Evolutionary conservation across 495 filamentous ascomycete species (phyloP).

Genomic region (Hamigera avellanea): DNA sequence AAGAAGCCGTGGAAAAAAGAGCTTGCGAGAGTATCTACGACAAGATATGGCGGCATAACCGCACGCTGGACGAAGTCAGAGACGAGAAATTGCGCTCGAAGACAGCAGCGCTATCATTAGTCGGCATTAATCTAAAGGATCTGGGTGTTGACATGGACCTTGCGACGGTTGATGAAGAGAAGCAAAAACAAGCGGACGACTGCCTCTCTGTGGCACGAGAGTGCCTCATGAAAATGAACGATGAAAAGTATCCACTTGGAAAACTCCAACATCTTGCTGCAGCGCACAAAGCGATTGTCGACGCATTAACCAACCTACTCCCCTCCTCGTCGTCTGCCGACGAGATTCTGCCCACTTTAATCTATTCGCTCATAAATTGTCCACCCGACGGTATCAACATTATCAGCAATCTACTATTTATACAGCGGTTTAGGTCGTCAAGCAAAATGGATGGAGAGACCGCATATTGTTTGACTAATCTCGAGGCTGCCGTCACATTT

Average conservation of each 20-base stretch:
- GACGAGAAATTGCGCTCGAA: slow-evolving; percentile 93
- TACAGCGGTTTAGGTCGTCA: slow-evolving; percentile 82
- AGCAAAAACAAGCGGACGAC: slow-evolving; percentile 58
- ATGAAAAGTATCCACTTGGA: slow-evolving; percentile 74
- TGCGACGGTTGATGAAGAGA: slow-evolving; percentile 39
- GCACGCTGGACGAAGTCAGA: slow-evolving; percentile 84
- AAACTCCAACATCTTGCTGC: slow-evolving; percentile 84
- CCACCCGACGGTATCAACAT: slow-evolving; percentile 78
- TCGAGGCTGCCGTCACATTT: slow-evolving; percentile 91
- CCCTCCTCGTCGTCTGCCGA: slow-evolving; percentile 92
- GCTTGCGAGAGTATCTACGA: slow-evolving; percentile 82
- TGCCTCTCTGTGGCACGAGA: slow-evolving; percentile 65
- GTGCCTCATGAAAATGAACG: slow-evolving; percentile 70
- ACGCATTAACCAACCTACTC: slow-evolving; percentile 60
- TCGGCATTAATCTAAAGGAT: slow-evolving; percentile 81
- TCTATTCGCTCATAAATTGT: slow-evolving; percentile 86
- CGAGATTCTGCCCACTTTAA: slow-evolving; percentile 91
- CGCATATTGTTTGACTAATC: slow-evolving; percentile 91
- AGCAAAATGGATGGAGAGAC: slow-evolving; percentile 84
- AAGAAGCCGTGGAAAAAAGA: slow-evolving; percentile 85
- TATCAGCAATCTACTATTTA: slow-evolving; percentile 87
- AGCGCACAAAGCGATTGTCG: slow-evolving; percentile 89
- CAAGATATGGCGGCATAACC: slow-evolving; percentile 82
- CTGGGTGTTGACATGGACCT: slow-evolving; percentile 65
- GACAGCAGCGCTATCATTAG: slow-evolving; percentile 78